Evolutionary conservation across 495 filamentous ascomycete genomes (phyloP), one percentile per base, ranked within the genome.

Genomic region (Letharia lupina): DNA sequence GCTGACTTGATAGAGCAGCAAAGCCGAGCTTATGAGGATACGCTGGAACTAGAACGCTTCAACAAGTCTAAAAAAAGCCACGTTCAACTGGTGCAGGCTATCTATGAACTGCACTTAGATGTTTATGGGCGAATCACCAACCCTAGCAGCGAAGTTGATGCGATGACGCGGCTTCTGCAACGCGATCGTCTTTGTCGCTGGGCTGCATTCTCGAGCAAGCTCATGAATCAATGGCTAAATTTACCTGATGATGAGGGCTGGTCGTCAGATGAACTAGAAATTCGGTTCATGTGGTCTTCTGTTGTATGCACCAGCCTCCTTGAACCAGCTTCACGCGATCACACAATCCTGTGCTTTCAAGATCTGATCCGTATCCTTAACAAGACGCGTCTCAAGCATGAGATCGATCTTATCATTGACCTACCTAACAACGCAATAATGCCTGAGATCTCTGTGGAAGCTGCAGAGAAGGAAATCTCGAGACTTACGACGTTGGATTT

Each of bases 401-500:
- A 4, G 2, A 9, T 3, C 18, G 54, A 57, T 64, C 73, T 70
- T 0, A 75, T 78, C 3, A 86, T 98, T 64, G 79, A 78, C 48
- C 81, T 98, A 10, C 86, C 86, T 20, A 98, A 98, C 70, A 97
- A 95, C 71, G 83, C 83, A 1, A 81, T 89, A 50, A 96, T 99
- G 86, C 87, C 92, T 1, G 91, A 97, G 72, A 81, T 99, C 23
- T 97, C 95, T 0, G 79, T 82, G 6, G 81, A 81, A 16, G 89
- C 90, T 5, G 86, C 93, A 16, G 91, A 96, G 58, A 86, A 91
- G 41, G 94, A 99, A 71, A 89, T 96, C 37, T 90, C 90, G 57
- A 90, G 91, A 72, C 79, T 98, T 18, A 96, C 90, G 18, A 98
- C 92, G 0, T 92, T 94, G 85, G 95, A 96, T 71, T 98, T 96